These are phyloP conservation scores for Liriodendron chinense DNA, from an alignment of 164 flowering plant genomes.

Conservation along the genomic window DNA sequence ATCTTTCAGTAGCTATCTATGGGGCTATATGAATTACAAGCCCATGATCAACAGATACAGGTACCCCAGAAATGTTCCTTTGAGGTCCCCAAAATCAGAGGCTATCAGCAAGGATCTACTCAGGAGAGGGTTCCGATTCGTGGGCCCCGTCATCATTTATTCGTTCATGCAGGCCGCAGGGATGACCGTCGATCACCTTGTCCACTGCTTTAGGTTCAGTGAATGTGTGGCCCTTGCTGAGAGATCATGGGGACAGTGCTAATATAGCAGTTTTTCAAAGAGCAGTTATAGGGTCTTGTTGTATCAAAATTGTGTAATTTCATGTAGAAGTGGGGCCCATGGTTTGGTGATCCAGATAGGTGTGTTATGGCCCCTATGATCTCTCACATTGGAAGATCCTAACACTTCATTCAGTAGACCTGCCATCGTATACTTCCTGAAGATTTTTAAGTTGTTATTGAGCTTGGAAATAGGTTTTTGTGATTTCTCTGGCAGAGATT, in stretches of 20 bases:
- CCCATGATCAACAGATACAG: constrained; percentile 66
- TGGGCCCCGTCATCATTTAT: constrained; percentile 77
- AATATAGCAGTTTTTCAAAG: background rate
- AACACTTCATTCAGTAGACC: no score
- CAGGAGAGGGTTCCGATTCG: constrained; percentile 71
- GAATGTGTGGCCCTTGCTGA: constrained; percentile 68
- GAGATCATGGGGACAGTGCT: constrained; percentile 43
- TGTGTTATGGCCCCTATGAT: no score
- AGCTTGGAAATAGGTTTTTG: no score
- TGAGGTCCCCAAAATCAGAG: constrained; percentile 79
- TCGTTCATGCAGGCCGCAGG: constrained; percentile 96
- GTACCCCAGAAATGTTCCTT: constrained; percentile 70
- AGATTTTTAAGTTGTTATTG: no score
- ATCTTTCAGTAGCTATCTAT: constrained; percentile 73
- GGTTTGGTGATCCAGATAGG: no score
- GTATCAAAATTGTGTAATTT: no score
- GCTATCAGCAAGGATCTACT: constrained; percentile 70
- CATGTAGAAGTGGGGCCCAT: no score
- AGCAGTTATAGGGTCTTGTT: no score
- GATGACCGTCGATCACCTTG: constrained; percentile 78
- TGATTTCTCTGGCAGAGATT: no score
- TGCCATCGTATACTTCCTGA: no score
- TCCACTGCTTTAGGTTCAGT: constrained; percentile 63
- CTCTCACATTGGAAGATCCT: no score
- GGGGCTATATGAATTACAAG: constrained; percentile 68